These are phyloP conservation scores for Astrocystis sublimbata DNA, from an alignment of 495 filamentous ascomycete genomes.

Conservation along the genomic window DNA sequence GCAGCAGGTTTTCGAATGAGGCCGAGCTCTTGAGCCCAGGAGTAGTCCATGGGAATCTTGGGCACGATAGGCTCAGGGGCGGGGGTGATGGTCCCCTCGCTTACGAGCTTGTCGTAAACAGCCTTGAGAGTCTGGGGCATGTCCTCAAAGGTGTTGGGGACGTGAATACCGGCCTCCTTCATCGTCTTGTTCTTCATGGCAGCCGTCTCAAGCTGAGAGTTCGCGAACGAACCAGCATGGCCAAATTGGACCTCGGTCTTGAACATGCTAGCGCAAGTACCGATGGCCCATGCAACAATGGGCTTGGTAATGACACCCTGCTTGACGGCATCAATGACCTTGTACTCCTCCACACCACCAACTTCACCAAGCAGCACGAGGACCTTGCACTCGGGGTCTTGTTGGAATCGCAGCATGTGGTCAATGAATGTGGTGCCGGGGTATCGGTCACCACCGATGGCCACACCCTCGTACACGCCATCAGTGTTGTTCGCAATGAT, in stretches of 20 bases:
- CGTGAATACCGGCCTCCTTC: constrained; percentile 89
- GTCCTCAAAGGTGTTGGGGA: constrained; percentile 97
- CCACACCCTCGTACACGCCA: constrained; percentile 98
- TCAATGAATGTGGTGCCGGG: constrained; percentile 99
- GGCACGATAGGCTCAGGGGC: constrained; percentile 86
- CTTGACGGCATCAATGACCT: constrained; percentile 97
- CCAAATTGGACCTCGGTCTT: constrained; percentile 99
- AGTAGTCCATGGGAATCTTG: constrained; percentile 99
- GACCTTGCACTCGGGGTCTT: constrained; percentile 96
- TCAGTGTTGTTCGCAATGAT: constrained; percentile 94
- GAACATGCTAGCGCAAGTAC: constrained; percentile 99
- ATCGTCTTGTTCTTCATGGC: constrained; percentile 94
- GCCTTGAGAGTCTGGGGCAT: constrained; percentile 71
- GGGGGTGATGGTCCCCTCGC: constrained; percentile 79
- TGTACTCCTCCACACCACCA: constrained; percentile 99
- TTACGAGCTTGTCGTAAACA: constrained; percentile 84
- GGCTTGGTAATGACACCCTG: constrained; percentile 93
- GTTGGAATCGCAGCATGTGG: constrained; percentile 92
- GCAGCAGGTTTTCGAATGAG: constrained; percentile 99
- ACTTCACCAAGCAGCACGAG: constrained; percentile 95
- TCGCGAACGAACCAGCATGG: constrained; percentile 97
- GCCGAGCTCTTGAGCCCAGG: constrained; percentile 98
- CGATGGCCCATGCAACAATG: constrained; percentile 98
- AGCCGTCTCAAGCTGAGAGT: constrained; percentile 97
- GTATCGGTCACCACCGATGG: constrained; percentile 98